These are phyloP conservation scores for Hortiboletus flavorubellus DNA, from an alignment of 768 basidiomycete species.

Conservation along the genomic window DNA sequence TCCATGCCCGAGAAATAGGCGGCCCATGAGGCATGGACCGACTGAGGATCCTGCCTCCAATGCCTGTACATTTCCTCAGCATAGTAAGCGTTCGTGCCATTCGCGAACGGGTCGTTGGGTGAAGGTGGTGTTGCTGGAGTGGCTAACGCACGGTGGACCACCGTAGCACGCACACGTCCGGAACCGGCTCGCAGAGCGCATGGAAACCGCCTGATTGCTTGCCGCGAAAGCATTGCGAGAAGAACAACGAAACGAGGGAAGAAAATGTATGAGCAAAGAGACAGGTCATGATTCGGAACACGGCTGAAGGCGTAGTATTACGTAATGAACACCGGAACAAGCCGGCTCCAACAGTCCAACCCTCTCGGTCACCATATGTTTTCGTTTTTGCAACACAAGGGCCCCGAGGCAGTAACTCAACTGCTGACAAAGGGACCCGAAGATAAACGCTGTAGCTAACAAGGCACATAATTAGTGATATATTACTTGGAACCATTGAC, in stretches of 20 bases:
- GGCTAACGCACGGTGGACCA: constrained; percentile 39
- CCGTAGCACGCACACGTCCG: constrained; percentile 15
- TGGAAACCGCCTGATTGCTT: constrained; percentile 36
- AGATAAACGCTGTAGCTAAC: constrained; percentile 3
- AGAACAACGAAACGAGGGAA: not conserved
- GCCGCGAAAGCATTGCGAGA: constrained; percentile 36
- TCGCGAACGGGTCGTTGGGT: constrained; percentile 84
- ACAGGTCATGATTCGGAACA: not conserved
- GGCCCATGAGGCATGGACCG: constrained; percentile 93
- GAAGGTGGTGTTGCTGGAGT: constrained; percentile 57
- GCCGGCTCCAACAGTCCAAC: constrained; percentile 1
- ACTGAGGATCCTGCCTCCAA: constrained; percentile 85
- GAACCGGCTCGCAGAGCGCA: constrained; percentile 22
- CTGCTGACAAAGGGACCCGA: not conserved
- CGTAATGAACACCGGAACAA: constrained; percentile 15
- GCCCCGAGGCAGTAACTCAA: not conserved
- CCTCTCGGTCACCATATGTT: not conserved
- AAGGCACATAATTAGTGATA: not conserved
- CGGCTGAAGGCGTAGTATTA: constrained; percentile 6
- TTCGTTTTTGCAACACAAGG: constrained; percentile 5
- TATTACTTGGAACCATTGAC: constrained; percentile 1
- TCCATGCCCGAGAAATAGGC: constrained; percentile 93
- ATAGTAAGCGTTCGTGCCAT: constrained; percentile 93
- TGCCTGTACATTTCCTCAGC: constrained; percentile 95
- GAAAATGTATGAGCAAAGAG: not conserved